Conservation (phyloP, 2,329 filamentous ascomycete genomes). For the Ceratocystis cacaofunesta region DNA sequence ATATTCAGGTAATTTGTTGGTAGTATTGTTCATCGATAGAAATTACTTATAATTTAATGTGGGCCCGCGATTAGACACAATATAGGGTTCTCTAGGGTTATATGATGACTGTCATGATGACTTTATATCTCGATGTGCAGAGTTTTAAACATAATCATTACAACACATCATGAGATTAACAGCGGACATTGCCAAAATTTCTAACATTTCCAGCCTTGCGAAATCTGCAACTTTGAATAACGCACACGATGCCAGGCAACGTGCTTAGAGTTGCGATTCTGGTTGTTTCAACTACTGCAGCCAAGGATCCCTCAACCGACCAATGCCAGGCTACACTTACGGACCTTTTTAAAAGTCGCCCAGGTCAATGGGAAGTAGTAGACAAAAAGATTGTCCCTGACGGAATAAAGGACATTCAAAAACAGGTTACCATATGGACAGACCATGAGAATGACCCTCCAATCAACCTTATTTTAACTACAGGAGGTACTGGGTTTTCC, state of each 20-base stretch:
- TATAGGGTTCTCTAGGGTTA: not conserved
- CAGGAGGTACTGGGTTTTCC: conserved; percentile 87
- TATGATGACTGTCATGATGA: no score
- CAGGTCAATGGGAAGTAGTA: conserved; percentile 45
- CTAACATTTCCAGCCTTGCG: not conserved
- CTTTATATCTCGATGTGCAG: not conserved
- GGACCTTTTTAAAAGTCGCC: conserved; percentile 44
- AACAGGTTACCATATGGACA: conserved; percentile 55
- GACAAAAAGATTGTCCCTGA: conserved; percentile 68
- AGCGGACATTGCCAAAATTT: not conserved
- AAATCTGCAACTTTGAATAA: not conserved
- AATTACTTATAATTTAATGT: conserved; percentile 2
- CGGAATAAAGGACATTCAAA: conserved; percentile 58
- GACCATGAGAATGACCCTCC: conserved; percentile 41
- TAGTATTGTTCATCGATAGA: not conserved
- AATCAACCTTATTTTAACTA: conserved; percentile 69
- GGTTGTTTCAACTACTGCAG: conserved; percentile 81
- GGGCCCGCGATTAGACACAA: no score
- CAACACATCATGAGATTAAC: not conserved
- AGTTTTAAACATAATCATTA: not conserved
- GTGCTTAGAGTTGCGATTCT: conserved; percentile 61
- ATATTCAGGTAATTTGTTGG: no score
- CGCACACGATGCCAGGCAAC: conserved; percentile 24
- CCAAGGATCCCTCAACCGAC: conserved; percentile 64
- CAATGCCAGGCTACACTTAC: conserved; percentile 52